phyloP scores from a whole-genome alignment of 1,284 basidiomycete genomes.

The Pterulicium gracile region DNA sequence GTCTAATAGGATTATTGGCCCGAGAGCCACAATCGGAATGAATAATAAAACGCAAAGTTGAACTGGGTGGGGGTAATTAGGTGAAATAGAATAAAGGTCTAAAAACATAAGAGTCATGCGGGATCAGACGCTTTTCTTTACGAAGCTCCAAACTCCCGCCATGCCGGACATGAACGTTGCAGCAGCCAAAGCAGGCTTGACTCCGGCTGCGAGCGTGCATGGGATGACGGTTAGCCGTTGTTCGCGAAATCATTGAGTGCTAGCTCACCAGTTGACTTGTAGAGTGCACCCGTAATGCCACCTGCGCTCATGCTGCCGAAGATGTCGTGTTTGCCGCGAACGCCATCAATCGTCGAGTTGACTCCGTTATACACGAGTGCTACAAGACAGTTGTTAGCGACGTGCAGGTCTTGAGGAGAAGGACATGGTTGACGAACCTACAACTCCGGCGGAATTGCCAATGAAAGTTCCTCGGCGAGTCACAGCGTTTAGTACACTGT shows the following conservation, averaged over 20 bases:
- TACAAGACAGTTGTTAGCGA: slow-evolving; percentile 23
- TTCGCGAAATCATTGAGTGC: too few species aligned
- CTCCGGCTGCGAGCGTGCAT: slow-evolving; percentile 60
- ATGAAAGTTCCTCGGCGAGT: slow-evolving; percentile 95
- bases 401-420: slow-evolving; percentile 15
- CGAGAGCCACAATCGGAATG: too few species aligned
- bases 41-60: too few species aligned
- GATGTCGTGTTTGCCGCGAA: slow-evolving; percentile 88
- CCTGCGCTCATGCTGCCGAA: slow-evolving; percentile 89
- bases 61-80: too few species aligned
- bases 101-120: slow-evolving; percentile 1
- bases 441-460: slow-evolving; percentile 95
- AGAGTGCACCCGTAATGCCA: slow-evolving; percentile 83
- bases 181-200: slow-evolving; percentile 81
- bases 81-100: too few species aligned
- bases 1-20: too few species aligned
- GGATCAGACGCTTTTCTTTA: slow-evolving; percentile 68
- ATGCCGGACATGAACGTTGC: slow-evolving; percentile 81
- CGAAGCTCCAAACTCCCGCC: slow-evolving; percentile 87
- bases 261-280: slow-evolving; percentile 83
- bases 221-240: too few species aligned
- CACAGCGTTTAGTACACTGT: slow-evolving; percentile 93
- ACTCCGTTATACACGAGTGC: slow-evolving; percentile 95
- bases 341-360: slow-evolving; percentile 87
- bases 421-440: slow-evolving; percentile 59